Base-by-base conservation (phyloP, 352 stramenopile species). In the Globisporangium barbulae region DNA sequence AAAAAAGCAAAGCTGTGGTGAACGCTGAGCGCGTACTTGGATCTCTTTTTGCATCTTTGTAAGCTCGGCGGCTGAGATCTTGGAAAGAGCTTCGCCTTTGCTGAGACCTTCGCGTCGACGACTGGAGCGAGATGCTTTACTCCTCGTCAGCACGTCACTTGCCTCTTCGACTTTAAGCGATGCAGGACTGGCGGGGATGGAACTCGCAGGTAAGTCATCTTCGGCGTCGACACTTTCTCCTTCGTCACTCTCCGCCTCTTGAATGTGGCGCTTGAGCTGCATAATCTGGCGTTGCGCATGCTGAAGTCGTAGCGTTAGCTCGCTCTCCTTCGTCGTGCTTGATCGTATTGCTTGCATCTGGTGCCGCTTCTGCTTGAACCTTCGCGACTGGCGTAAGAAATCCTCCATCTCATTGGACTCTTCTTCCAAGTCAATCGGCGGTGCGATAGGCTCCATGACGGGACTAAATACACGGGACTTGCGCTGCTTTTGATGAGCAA, bases 211-310 rank as follows among this genome's bases (percentile, higher is more conserved):
- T 15, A 30, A 28, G 15, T 13, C 52, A 4, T 55, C 31, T 37
- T 45, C 30, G 31, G 8, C 15, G 6, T 58, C 53, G 15, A 19
- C 12, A 8, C 19, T 48, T 50, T 53, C 58, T 8, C 22, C 33
- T 7, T 45, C 17, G 5, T 22, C 59, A 6, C 35, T 55, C 2
- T 61, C 52, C 2, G 39, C 47, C 13, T 72, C 62, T 64, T 90
- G 65, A 19, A 93, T 79, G 64, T 93, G 75, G 7, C 77, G 65
- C 41, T 89, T 88, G 52, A 95, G 67, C 44, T 85, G 66, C 17
- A 89, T 30, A 53, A 93, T 85, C 31, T 93, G 81, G 10, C 81
- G 73, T 28, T 95, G 79, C 15, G 84, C 79, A 52, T 90, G 82
- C 49, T 93, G 83, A 37, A 95, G 74, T 48, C 78, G 81, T 28